These are phyloP conservation scores for Pisolithus microcarpus DNA, from an alignment of 768 basidiomycete genomes.

Conservation along the genomic window DNA sequence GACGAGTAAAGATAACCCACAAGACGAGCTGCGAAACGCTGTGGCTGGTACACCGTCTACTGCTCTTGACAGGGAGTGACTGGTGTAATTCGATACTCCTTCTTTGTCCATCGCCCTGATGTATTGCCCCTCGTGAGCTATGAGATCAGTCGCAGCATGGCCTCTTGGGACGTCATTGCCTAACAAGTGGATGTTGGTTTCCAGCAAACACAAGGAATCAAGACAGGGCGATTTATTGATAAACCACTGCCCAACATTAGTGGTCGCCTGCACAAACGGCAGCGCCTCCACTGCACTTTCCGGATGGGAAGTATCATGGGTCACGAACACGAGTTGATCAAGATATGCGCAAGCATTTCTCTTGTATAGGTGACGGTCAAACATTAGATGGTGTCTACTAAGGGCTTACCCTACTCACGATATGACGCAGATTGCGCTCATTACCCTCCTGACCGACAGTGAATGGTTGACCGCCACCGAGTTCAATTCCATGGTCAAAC, in stretches of 20 bases:
- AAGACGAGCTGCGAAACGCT: slow-evolving; percentile 40
- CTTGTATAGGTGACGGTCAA: slow-evolving; percentile 22
- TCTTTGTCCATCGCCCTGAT: slow-evolving; percentile 28
- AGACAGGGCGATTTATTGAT: slow-evolving; percentile 35
- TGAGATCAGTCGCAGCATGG: slow-evolving; percentile 31
- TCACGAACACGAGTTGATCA: slow-evolving; percentile 24
- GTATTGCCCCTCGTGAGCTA: slow-evolving; percentile 35
- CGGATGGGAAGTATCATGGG: neutral
- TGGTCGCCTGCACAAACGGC: slow-evolving; percentile 7
- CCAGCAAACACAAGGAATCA: slow-evolving; percentile 40
- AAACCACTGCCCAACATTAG: neutral
- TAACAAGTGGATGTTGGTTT: slow-evolving; percentile 45
- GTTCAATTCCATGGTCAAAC: slow-evolving; percentile 56
- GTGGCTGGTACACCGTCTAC: slow-evolving; percentile 48
- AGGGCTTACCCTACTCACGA: slow-evolving; percentile 34
- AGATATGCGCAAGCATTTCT: slow-evolving; percentile 40
- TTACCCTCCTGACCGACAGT: slow-evolving; percentile 53
- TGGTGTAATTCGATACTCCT: slow-evolving; percentile 32
- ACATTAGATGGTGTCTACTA: neutral
- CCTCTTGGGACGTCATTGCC: slow-evolving; percentile 23
- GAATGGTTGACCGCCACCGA: slow-evolving; percentile 56
- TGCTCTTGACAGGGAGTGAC: slow-evolving; percentile 43
- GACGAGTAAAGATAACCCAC: slow-evolving; percentile 28
- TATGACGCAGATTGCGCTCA: slow-evolving; percentile 50
- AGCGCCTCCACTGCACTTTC: neutral